Evolutionary conservation across 2,329 filamentous ascomycete species (phyloP).

Genomic region (Cladosporium oxysporum): DNA sequence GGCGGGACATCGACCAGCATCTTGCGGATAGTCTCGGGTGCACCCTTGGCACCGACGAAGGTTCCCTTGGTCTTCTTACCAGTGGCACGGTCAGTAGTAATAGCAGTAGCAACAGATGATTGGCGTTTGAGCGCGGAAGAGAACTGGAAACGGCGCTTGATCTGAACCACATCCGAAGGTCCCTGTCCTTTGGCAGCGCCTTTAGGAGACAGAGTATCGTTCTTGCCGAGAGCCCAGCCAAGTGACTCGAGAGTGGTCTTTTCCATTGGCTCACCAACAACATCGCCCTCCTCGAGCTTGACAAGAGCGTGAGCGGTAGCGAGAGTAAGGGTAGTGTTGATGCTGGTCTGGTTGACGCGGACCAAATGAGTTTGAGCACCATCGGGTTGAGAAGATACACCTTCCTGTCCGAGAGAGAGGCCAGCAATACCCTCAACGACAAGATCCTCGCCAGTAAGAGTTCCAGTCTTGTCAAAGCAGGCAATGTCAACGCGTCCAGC

Average conservation of each 20-base stretch:
- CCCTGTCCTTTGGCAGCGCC: conserved; percentile 44
- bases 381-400: conserved; percentile 67
- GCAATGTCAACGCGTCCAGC: conserved; percentile 93
- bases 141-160: conserved; percentile 97
- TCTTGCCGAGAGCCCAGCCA: conserved; percentile 88
- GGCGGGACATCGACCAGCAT: conserved; percentile 82
- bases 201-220: conserved; percentile 79
- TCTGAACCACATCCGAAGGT: conserved; percentile 76
- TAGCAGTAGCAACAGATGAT: conserved; percentile 85
- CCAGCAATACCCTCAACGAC: conserved; percentile 97
- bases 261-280: conserved; percentile 98
- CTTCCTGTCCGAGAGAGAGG: conserved; percentile 69
- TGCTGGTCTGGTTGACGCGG: conserved; percentile 66
- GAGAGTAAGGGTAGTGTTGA: conserved; percentile 88
- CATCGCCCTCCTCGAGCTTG: conserved; percentile 92
- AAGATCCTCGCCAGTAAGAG: conserved; percentile 91
- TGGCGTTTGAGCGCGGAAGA: conserved; percentile 95
- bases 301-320: conserved; percentile 95
- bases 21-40: conserved; percentile 92
- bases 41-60: conserved; percentile 94
- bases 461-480: conserved; percentile 98
- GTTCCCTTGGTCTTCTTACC: conserved; percentile 79
- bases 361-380: conserved; percentile 81
- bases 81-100: conserved; percentile 68
- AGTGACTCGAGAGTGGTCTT: conserved; percentile 89